Conservation (phyloP, 192 early-diverging fungal species). For the Coemansia sp. region DNA sequence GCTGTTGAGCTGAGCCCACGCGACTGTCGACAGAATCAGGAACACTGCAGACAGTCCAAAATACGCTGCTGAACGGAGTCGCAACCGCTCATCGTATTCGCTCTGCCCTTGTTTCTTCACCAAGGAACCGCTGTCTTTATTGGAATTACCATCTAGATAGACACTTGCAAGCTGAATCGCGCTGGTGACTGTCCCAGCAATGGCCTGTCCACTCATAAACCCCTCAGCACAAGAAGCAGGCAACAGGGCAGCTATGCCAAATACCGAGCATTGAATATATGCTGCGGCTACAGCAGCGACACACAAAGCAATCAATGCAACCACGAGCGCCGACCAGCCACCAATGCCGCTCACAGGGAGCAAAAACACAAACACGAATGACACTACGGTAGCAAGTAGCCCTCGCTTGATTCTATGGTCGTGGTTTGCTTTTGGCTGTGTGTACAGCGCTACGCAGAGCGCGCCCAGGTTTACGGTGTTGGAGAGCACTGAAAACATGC, state of each 20-base stretch:
- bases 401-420: constrained; percentile 37
- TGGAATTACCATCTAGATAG: constrained; percentile 2
- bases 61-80: constrained; percentile 30
- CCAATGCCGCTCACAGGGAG: constrained; percentile 55
- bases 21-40: constrained; percentile 25
- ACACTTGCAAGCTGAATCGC: constrained; percentile 62
- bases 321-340: constrained; percentile 43
- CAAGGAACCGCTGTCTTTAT: not conserved
- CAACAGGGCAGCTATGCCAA: constrained; percentile 66
- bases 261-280: constrained; percentile 68
- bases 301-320: constrained; percentile 55
- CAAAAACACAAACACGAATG: constrained; percentile 57
- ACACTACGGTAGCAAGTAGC: constrained; percentile 52
- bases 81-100: constrained; percentile 4
- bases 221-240: constrained; percentile 67
- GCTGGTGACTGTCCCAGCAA: constrained; percentile 69
- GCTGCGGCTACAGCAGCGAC: constrained; percentile 61
- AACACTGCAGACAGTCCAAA: constrained; percentile 37
- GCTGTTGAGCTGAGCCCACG: constrained; percentile 33
- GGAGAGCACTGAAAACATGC: constrained; percentile 67
- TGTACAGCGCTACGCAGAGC: constrained; percentile 54
- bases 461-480: constrained; percentile 59
- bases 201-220: constrained; percentile 66
- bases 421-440: constrained; percentile 45
- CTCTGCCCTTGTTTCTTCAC: not conserved